phyloP scores from a whole-genome alignment of 2,329 filamentous ascomycete species.

The Fusarium aywerte region DNA sequence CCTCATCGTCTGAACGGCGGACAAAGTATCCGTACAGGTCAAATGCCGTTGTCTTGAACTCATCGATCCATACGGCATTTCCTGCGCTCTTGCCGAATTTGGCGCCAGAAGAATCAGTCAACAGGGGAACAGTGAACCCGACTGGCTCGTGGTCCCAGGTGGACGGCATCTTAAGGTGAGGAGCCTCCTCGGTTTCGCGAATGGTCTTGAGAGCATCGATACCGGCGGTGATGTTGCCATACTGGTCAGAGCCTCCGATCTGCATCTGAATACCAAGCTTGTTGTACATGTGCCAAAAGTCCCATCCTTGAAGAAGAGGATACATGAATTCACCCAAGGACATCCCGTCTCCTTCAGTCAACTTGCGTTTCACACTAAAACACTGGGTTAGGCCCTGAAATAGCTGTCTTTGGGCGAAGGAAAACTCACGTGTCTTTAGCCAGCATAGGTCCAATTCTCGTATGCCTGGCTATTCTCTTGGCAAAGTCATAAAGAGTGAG shows the following conservation, averaged over 20 bases:
- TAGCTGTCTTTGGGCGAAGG: background rate
- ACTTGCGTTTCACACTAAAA: conserved; percentile 76
- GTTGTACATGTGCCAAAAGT: conserved; percentile 89
- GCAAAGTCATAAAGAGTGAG: conserved; percentile 79
- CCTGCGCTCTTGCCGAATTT: conserved; percentile 97
- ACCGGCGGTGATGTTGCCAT: conserved; percentile 92
- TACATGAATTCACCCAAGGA: conserved; percentile 94
- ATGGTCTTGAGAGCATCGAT: conserved; percentile 86
- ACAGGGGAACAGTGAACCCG: conserved; percentile 89
- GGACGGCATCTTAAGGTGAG: conserved; percentile 52
- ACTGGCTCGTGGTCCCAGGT: conserved; percentile 69
- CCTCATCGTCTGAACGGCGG: conserved; percentile 80
- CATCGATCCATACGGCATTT: conserved; percentile 93
- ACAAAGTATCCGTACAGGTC: conserved; percentile 94
- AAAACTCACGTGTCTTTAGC: conserved; percentile 81
- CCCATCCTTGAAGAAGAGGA: conserved; percentile 93
- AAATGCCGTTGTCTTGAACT: conserved; percentile 80
- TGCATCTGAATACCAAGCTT: conserved; percentile 79
- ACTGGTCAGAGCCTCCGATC: conserved; percentile 95
- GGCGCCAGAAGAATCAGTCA: conserved; percentile 84
- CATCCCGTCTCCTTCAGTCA: conserved; percentile 90
- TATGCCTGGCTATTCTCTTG: conserved; percentile 75
- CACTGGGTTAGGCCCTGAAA: conserved; percentile 35
- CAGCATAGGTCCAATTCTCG: conserved; percentile 87
- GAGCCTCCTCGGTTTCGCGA: conserved; percentile 65